Conservation (phyloP, 805 yeast genomes). For the Candida caryicola region DNA sequence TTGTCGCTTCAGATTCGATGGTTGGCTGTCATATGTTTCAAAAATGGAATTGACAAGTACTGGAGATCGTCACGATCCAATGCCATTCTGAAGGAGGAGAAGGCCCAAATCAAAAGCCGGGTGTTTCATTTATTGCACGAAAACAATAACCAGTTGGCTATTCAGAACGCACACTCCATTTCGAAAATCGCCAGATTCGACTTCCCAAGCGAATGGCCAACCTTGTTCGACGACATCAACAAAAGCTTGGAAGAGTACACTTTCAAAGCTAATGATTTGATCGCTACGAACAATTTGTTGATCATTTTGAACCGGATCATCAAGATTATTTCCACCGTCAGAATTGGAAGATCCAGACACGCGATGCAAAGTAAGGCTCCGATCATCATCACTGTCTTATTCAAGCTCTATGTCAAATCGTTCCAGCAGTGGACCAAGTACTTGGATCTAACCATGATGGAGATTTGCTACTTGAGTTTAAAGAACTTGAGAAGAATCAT, state of each 20-base stretch:
- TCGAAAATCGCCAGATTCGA: slow-evolving; percentile 79
- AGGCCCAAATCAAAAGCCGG: slow-evolving; percentile 54
- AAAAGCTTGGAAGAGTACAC: slow-evolving; percentile 43
- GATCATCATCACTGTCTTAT: slow-evolving; percentile 54
- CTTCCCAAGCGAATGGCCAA: slow-evolving; percentile 86
- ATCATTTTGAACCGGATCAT: slow-evolving; percentile 73
- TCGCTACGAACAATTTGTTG: slow-evolving; percentile 60
- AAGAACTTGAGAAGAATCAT: slow-evolving; percentile 72
- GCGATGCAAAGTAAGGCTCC: slow-evolving; percentile 75
- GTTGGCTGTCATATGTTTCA: slow-evolving; percentile 83
- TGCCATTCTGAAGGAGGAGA: slow-evolving; percentile 61
- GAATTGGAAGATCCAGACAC: slow-evolving; percentile 79
- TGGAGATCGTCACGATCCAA: slow-evolving; percentile 73
- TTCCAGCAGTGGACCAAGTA: slow-evolving; percentile 62
- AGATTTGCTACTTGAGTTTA: slow-evolving; percentile 72
- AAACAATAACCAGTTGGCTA: slow-evolving; percentile 66
- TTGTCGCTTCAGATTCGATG: slow-evolving; percentile 69
- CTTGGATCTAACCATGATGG: slow-evolving; percentile 55
- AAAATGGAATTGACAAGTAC: slow-evolving; percentile 79
- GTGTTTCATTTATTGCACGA: slow-evolving; percentile 63
- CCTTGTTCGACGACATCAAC: slow-evolving; percentile 64
- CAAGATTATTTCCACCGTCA: slow-evolving; percentile 68
- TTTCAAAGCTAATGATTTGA: slow-evolving; percentile 40
- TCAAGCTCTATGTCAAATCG: slow-evolving; percentile 55
- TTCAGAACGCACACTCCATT: slow-evolving; percentile 83